phyloP scores from a whole-genome alignment of 2,329 filamentous ascomycete genomes.

The Phoma herbarum region DNA sequence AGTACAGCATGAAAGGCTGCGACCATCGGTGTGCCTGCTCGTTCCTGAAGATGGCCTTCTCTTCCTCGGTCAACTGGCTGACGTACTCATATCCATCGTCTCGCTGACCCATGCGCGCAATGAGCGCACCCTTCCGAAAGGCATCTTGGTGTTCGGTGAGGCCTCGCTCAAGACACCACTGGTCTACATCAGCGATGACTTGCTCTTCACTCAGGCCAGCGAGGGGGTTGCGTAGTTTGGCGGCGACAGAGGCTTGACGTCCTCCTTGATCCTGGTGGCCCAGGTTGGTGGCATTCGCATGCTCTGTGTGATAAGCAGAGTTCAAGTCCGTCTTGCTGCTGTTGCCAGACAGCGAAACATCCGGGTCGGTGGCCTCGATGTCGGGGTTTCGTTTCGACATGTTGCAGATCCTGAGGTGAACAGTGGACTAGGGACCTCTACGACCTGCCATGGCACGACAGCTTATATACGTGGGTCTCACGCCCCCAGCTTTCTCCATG shows the following conservation, averaged over 20 bases:
- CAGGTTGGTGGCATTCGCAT: conserved; percentile 27
- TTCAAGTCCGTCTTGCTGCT: conserved; percentile 39
- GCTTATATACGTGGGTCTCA: conserved; percentile 15
- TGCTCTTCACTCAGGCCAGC: conserved; percentile 61
- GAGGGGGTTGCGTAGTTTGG: conserved; percentile 63
- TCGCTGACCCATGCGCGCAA: conserved; percentile 56
- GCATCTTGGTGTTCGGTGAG: conserved; percentile 59
- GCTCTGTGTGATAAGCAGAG: conserved; percentile 31
- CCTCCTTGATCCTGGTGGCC: conserved; percentile 8
- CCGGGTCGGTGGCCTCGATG: conserved; percentile 40
- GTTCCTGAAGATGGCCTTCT: conserved; percentile 65
- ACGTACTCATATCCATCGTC: conserved; percentile 61
- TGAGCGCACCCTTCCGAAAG: conserved; percentile 62
- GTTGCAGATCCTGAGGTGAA: background rate
- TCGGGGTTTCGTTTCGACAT: conserved; percentile 39
- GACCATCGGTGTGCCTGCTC: conserved; percentile 74
- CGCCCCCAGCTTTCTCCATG: conserved; percentile 15
- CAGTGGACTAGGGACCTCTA: background rate
- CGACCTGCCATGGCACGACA: conserved; percentile 3
- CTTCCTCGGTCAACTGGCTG: conserved; percentile 61
- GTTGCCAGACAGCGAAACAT: conserved; percentile 26
- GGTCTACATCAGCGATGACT: conserved; percentile 63
- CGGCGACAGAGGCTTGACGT: conserved; percentile 30
- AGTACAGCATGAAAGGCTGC: conserved; percentile 71
- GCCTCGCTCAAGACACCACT: conserved; percentile 61